Percentiles rank a stretch among this genome's conserved stretches.
Conservation (phyloP, 371 early-diverging fungal genomes). For the Apophysomyces sp. region DNA sequence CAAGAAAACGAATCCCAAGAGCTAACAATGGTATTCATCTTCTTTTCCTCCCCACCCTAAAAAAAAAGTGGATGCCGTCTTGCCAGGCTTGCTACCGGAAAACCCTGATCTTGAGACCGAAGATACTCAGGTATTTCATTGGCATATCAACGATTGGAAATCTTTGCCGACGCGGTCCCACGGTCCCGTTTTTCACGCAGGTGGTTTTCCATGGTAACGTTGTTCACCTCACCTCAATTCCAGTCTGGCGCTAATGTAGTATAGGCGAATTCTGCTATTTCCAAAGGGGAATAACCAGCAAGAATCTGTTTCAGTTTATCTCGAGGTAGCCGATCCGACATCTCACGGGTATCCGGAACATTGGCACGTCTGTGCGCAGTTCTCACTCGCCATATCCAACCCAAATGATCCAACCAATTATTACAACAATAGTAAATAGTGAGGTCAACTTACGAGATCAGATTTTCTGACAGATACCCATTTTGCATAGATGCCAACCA, state of each 20-base stretch:
- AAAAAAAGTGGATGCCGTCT: conserved; percentile 27
- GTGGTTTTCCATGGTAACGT: conserved; percentile 59
- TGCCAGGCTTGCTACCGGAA: conserved; percentile 29
- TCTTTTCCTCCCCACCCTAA: neutral
- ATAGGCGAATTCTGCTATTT: conserved; percentile 82
- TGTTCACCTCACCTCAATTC: neutral
- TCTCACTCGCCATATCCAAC: conserved; percentile 81
- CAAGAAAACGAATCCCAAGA: too few relatives aligned
- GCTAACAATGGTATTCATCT: too few relatives aligned
- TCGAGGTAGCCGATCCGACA: conserved; percentile 75
- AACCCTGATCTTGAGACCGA: conserved; percentile 45
- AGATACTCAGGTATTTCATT: conserved; percentile 54
- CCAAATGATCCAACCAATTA: conserved; percentile 70
- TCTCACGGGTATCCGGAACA: conserved; percentile 53
- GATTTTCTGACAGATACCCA: neutral
- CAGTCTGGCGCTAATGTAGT: neutral
- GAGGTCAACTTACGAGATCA: neutral
- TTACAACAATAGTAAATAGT: conserved; percentile 59
- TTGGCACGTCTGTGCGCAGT: conserved; percentile 92
- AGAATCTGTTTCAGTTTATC: conserved; percentile 73
- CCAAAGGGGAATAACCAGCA: conserved; percentile 80
- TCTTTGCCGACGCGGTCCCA: conserved; percentile 47
- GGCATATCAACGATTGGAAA: conserved; percentile 60
- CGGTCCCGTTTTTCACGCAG: conserved; percentile 60
- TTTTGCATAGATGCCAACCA: conserved; percentile 68